Evolutionary conservation across 805 yeast species (phyloP).

Genomic region (Barnettozyma californica): DNA sequence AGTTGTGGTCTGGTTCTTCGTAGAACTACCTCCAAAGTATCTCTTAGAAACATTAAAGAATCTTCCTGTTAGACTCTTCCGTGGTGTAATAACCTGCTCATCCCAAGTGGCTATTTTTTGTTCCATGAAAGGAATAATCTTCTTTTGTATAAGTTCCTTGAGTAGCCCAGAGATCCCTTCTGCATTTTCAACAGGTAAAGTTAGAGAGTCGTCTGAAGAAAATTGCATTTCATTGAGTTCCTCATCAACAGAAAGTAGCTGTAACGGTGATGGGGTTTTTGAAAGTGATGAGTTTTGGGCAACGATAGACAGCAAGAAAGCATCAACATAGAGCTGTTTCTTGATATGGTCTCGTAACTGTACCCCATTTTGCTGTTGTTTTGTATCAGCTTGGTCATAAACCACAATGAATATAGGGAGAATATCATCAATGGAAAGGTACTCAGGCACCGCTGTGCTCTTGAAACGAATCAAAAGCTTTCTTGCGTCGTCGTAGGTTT

Average conservation of each 20-base stretch:
- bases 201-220: constrained; percentile 7
- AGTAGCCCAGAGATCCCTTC: constrained; percentile 17
- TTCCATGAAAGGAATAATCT: constrained; percentile 76
- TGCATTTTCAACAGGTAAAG: constrained; percentile 13
- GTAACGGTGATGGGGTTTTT: constrained; percentile 27
- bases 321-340: constrained; percentile 34
- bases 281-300: constrained; percentile 11
- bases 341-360: constrained; percentile 31
- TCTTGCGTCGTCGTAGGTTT: constrained; percentile 51
- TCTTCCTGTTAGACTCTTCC: constrained; percentile 70
- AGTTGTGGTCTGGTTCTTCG: constrained; percentile 17
- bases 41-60: constrained; percentile 62
- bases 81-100: constrained; percentile 71
- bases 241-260: constrained; percentile 39
- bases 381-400: constrained; percentile 41
- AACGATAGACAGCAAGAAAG: constrained; percentile 17
- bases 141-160: constrained; percentile 32
- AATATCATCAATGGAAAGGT: constrained; percentile 60
- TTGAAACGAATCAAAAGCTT: constrained; percentile 50
- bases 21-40: constrained; percentile 34
- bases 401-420: constrained; percentile 47
- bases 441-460: constrained; percentile 46
- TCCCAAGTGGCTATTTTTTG: constrained; percentile 77
- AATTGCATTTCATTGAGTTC: constrained; percentile 29
- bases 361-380: constrained; percentile 39